Evolutionary conservation across 768 basidiomycete genomes (phyloP).

Genomic region (Mycena chlorophos): DNA sequence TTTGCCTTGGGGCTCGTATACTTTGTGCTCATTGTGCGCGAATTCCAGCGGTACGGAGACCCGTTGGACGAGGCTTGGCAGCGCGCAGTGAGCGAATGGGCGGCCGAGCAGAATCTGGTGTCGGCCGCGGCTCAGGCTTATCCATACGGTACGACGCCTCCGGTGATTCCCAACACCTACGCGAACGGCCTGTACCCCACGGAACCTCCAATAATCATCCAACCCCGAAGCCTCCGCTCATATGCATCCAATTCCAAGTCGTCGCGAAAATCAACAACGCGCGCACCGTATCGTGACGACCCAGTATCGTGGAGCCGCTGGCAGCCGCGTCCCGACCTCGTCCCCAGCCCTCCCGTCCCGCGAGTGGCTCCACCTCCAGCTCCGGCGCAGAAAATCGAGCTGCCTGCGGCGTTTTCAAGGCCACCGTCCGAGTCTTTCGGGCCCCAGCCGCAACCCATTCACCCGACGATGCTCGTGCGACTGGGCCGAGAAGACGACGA

Average conservation of each 20-base stretch:
- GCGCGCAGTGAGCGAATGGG: slow-evolving; percentile 24
- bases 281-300: too few relatives aligned
- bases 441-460: background rate
- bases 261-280: too few relatives aligned
- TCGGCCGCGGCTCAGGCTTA: too few relatives aligned
- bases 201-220: too few relatives aligned
- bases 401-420: background rate
- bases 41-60: slow-evolving; percentile 51
- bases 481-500: slow-evolving; percentile 3
- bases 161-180: too few relatives aligned
- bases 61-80: slow-evolving; percentile 32
- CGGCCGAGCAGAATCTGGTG: slow-evolving; percentile 8
- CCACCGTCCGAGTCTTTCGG: slow-evolving; percentile 1
- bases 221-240: too few relatives aligned
- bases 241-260: too few relatives aligned
- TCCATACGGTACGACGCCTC: too few relatives aligned
- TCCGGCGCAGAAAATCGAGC: background rate
- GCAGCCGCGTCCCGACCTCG: too few relatives aligned
- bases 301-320: too few relatives aligned
- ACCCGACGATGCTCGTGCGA: slow-evolving; percentile 4
- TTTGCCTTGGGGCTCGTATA: slow-evolving; percentile 55
- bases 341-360: too few relatives aligned
- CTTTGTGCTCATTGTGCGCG: slow-evolving; percentile 49
- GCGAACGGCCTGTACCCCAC: too few relatives aligned
- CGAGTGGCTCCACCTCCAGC: background rate